Conservation (phyloP, 2,329 filamentous ascomycete species). For the Cercospora sp. region DNA sequence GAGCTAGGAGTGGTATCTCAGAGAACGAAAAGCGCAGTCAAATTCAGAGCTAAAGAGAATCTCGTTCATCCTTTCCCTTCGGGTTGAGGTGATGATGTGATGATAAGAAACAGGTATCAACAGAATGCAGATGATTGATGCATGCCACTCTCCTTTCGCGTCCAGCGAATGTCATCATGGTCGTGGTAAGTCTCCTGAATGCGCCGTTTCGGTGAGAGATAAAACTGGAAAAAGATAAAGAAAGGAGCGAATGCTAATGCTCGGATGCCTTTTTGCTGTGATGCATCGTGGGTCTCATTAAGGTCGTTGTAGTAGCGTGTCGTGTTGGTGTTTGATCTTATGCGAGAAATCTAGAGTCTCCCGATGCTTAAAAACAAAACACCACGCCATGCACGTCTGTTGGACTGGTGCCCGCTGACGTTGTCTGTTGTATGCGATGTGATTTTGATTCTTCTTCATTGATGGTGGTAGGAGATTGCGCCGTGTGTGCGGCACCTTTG, state of each 20-base stretch:
- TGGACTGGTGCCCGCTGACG: not conserved
- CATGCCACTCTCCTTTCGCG: not conserved
- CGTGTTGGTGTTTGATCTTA: too few relatives aligned
- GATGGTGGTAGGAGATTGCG: not conserved
- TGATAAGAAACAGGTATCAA: not conserved
- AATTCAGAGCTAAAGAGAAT: not conserved
- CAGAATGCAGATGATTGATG: not conserved
- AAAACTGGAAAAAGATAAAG: not conserved
- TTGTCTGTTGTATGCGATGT: slow-evolving; percentile 16
- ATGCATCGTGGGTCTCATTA: slow-evolving; percentile 8
- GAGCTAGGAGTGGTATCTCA: not conserved
- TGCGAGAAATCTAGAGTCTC: not conserved
- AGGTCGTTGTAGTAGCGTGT: too few relatives aligned
- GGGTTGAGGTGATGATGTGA: not conserved
- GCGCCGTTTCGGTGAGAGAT: not conserved
- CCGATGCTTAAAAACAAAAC: slow-evolving; percentile 29
- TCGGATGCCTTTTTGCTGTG: slow-evolving; percentile 1
- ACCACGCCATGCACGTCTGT: slow-evolving; percentile 29
- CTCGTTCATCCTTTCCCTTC: not conserved
- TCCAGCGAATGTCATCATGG: not conserved
- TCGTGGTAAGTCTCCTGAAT: not conserved
- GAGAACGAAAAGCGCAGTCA: not conserved
- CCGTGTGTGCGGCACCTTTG: not conserved
- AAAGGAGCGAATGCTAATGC: not conserved
- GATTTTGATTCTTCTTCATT: slow-evolving; percentile 20